A percentile compares a stretch with the other conserved stretches of the same genome.
phyloP scores from a whole-genome alignment of 805 yeast genomes.

The Metschnikowia vanudenii region DNA sequence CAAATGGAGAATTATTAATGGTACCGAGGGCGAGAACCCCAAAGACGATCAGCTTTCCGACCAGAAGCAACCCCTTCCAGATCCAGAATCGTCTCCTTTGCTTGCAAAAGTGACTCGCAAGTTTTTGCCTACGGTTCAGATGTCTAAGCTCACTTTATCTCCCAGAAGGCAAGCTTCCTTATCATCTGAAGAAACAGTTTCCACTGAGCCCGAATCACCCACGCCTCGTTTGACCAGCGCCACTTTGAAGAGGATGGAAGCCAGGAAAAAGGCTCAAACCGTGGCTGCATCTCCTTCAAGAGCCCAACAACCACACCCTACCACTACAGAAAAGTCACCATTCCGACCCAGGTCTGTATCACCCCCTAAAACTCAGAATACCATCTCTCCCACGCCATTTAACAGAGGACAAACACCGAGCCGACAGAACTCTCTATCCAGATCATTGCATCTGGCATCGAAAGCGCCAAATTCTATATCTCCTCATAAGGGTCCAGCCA shows the following conservation, averaged over 20 bases:
- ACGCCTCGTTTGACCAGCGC: conserved; percentile 31
- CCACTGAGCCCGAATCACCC: conserved; percentile 13
- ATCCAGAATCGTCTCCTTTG: conserved; percentile 18
- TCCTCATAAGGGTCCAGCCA: conserved; percentile 2
- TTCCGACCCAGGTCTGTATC: conserved; percentile 11
- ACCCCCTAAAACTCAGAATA: conserved; percentile 17
- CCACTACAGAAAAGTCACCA: conserved; percentile 4
- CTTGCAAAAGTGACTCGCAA: conserved; percentile 34
- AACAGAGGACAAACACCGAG: not conserved
- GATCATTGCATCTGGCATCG: conserved; percentile 6
- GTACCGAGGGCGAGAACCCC: not conserved
- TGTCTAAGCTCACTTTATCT: conserved; percentile 7
- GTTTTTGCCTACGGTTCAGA: conserved; percentile 23
- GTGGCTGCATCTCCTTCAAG: not conserved
- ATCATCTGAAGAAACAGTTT: conserved; percentile 4
- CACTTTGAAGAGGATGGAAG: conserved; percentile 35
- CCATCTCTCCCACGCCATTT: not conserved
- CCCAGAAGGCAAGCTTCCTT: conserved; percentile 10
- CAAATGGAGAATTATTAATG: conserved; percentile 35
- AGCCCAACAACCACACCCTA: not conserved
- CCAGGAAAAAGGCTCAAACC: conserved; percentile 18
- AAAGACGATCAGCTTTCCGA: not conserved
- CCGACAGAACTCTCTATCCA: not conserved
- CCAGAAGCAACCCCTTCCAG: not conserved
- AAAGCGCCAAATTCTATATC: conserved; percentile 1